phyloP scores from a whole-genome alignment of 805 yeast genomes.

The Schwanniomyces occidentalis region DNA sequence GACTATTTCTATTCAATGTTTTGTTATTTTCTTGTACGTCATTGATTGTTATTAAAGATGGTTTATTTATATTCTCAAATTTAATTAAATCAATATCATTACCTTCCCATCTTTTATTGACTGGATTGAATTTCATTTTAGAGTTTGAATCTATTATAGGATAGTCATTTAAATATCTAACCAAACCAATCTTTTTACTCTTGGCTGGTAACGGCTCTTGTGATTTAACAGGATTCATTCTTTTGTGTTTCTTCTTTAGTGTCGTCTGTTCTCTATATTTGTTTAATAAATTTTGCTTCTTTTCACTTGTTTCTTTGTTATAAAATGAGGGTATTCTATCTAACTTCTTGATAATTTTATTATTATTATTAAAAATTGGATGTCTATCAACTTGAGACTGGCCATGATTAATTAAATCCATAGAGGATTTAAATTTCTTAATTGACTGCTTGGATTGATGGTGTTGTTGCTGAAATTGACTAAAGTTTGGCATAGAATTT shows the following conservation, averaged over 20 bases:
- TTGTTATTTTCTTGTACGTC: conserved; percentile 21
- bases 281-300: conserved; percentile 29
- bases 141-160: conserved; percentile 16
- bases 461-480: conserved; percentile 5
- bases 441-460: conserved; percentile 9
- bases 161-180: conserved; percentile 27
- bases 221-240: conserved; percentile 3
- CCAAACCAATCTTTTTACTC: conserved; percentile 28
- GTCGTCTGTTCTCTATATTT: conserved; percentile 31
- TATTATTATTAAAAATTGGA: conserved; percentile 32
- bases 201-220: conserved; percentile 14
- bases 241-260: conserved; percentile 8
- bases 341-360: conserved; percentile 34
- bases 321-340: conserved; percentile 46
- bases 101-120: conserved; percentile 60
- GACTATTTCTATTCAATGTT: conserved; percentile 18
- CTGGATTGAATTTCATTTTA: conserved; percentile 56
- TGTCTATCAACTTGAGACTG: conserved; percentile 14
- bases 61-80: conserved; percentile 47
- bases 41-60: conserved; percentile 35
- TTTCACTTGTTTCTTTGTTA: conserved; percentile 15
- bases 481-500: conserved; percentile 15
- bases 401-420: conserved; percentile 25
- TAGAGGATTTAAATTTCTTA: conserved; percentile 33
- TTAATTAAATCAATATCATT: conserved; percentile 56